phyloP scores from a whole-genome alignment of 768 basidiomycete genomes.

The Xerocomellus chrysenteron region DNA sequence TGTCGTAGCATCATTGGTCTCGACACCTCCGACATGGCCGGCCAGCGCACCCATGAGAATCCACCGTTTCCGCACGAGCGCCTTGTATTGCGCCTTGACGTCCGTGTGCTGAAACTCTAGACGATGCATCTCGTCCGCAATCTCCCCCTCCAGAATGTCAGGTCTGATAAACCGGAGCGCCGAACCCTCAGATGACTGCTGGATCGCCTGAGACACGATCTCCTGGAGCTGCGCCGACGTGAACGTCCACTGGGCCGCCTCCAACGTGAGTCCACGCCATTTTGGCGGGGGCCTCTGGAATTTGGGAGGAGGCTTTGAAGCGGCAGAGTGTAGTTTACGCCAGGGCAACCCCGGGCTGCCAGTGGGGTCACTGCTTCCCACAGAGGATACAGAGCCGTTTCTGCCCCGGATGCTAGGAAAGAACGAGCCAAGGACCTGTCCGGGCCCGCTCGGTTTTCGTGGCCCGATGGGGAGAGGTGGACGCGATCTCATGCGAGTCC shows the following conservation, averaged over 20 bases:
- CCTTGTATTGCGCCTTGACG: constrained; percentile 62
- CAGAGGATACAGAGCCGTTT: constrained; percentile 48
- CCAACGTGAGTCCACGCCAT: constrained; percentile 75
- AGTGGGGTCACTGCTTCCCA: constrained; percentile 30
- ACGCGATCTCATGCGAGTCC: constrained; percentile 37
- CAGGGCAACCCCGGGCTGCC: constrained; percentile 15
- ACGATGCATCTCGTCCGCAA: constrained; percentile 61
- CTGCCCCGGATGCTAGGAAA: constrained; percentile 33
- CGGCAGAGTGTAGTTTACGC: constrained; percentile 25
- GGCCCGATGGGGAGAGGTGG: constrained; percentile 62
- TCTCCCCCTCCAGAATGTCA: constrained; percentile 60
- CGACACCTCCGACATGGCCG: constrained; percentile 43
- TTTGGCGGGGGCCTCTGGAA: constrained; percentile 58
- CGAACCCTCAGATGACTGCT: constrained; percentile 66
- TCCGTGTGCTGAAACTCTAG: constrained; percentile 61
- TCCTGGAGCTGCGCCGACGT: constrained; percentile 68
- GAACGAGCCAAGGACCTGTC: constrained; percentile 16
- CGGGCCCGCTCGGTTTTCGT: constrained; percentile 46
- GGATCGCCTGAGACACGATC: constrained; percentile 74
- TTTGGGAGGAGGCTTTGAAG: constrained; percentile 41
- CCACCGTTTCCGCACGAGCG: constrained; percentile 52
- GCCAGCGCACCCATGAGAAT: constrained; percentile 51
- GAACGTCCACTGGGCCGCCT: constrained; percentile 85
- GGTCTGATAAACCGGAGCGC: constrained; percentile 67
- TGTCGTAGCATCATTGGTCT: constrained; percentile 36